Evolutionary conservation across 2,329 filamentous ascomycete genomes (phyloP).

Genomic region (Aspergillus sp.): DNA sequence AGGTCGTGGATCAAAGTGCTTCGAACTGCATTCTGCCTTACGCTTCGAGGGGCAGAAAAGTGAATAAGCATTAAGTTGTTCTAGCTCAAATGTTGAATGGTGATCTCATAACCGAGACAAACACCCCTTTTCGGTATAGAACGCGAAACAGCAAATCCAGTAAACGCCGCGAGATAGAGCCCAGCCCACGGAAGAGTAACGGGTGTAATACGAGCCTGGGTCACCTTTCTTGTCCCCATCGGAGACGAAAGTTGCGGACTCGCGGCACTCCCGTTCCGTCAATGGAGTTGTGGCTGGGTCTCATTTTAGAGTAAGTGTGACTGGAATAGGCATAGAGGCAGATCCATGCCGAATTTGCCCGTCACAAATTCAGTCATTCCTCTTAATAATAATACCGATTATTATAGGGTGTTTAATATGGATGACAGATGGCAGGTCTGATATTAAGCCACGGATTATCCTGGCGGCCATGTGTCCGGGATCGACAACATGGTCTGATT

Average conservation of each 20-base stretch:
- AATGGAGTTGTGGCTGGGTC: neutral
- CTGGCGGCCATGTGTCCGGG: neutral
- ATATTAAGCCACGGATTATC: neutral
- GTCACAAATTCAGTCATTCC: neutral
- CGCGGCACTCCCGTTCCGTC: neutral
- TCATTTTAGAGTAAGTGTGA: neutral
- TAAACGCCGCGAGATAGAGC: neutral
- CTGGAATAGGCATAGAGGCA: neutral
- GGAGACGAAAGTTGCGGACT: neutral
- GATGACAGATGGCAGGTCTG: neutral
- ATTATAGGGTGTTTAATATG: neutral
- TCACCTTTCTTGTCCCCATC: neutral
- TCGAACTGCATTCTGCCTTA: slow-evolving; percentile 4
- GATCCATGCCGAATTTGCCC: neutral
- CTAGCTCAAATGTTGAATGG: neutral
- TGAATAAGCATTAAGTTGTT: neutral
- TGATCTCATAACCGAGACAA: neutral
- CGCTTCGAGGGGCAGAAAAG: neutral
- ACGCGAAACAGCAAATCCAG: neutral
- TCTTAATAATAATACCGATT: neutral
- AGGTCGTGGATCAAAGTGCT: slow-evolving; percentile 10
- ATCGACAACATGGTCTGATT: slow-evolving; percentile 1
- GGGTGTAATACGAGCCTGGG: neutral
- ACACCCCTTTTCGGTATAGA: neutral
- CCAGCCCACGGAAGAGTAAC: neutral